Conservation (phyloP, 2,329 filamentous ascomycete genomes). For the Fusarium avenaceum region DNA sequence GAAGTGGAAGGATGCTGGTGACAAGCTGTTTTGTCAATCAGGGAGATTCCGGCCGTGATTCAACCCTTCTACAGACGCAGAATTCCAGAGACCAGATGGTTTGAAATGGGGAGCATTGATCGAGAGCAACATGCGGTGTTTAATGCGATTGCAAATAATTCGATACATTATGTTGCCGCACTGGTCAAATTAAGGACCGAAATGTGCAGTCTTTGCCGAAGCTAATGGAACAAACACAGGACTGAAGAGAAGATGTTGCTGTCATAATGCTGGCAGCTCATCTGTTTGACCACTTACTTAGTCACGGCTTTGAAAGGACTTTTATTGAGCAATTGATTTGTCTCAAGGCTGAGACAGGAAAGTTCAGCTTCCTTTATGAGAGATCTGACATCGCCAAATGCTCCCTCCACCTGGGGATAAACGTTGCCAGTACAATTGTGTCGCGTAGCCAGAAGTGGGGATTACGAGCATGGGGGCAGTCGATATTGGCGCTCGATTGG, state of each 20-base stretch:
- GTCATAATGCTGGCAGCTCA: not conserved
- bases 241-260: not conserved
- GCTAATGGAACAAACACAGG: not conserved
- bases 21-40: slow-evolving; percentile 42
- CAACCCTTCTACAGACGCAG: not conserved
- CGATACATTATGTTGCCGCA: slow-evolving; percentile 7
- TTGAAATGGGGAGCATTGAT: not conserved
- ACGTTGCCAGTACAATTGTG: not conserved
- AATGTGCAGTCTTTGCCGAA: not conserved
- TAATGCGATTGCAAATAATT: slow-evolving; percentile 12
- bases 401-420: not conserved
- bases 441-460: not conserved
- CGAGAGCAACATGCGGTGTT: slow-evolving; percentile 4
- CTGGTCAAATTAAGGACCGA: slow-evolving; percentile 6
- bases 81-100: not conserved
- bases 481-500: slow-evolving; percentile 13
- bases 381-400: not conserved
- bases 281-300: too few species aligned
- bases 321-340: not conserved
- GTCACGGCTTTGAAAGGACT: not conserved
- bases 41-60: slow-evolving; percentile 26
- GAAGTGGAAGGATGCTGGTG: slow-evolving; percentile 44
- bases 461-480: slow-evolving; percentile 6
- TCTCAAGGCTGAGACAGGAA: not conserved
- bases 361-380: not conserved